phyloP scores from a whole-genome alignment of 768 basidiomycete genomes.

The Nidularia pulvinata region DNA sequence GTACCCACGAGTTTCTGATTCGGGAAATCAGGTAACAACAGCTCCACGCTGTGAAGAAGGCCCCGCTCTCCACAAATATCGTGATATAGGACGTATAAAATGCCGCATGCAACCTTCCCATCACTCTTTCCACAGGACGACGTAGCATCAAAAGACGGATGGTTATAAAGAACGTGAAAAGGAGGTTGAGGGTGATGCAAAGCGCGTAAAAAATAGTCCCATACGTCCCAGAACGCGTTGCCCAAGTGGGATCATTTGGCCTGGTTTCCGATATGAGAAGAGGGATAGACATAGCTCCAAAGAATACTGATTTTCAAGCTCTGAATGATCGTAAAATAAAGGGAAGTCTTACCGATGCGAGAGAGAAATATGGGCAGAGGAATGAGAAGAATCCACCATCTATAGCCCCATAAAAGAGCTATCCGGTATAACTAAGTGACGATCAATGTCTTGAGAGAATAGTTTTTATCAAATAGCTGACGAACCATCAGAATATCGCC shows the following conservation, averaged over 20 bases:
- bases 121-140: constrained; percentile 24
- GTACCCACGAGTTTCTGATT: constrained; percentile 16
- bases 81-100: constrained; percentile 33
- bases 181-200: constrained; percentile 25
- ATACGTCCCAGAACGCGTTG: constrained; percentile 7
- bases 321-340: neutral
- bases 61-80: constrained; percentile 36
- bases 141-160: constrained; percentile 29
- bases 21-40: constrained; percentile 21
- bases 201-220: constrained; percentile 22
- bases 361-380: constrained; percentile 26
- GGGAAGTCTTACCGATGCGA: constrained; percentile 21
- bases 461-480: neutral
- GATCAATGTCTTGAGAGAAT: neutral
- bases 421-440: constrained; percentile 21
- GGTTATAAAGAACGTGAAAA: constrained; percentile 22
- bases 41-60: constrained; percentile 33
- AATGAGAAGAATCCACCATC: constrained; percentile 21
- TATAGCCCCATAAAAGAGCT: constrained; percentile 29
- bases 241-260: constrained; percentile 9
- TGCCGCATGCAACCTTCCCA: constrained; percentile 30
- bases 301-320: neutral
- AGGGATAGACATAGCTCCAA: constrained; percentile 29
- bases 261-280: constrained; percentile 21
- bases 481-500: constrained; percentile 33